Conservation (phyloP, 306 rosid species). For the Clitoria ternatea region DNA sequence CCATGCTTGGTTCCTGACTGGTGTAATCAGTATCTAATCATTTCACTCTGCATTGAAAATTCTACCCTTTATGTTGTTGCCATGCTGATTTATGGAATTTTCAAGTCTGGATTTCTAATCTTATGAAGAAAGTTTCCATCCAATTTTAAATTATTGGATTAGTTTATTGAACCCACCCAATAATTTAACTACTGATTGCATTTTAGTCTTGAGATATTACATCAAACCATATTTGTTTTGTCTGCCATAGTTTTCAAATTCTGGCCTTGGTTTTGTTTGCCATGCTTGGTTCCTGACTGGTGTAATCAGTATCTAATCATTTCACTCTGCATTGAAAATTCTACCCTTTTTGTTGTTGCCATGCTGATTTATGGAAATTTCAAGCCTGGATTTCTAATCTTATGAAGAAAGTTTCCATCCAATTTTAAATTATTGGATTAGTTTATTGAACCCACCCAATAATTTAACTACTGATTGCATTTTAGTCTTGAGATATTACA, state of each 20-base stretch:
- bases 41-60: background rate
- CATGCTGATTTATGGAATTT: background rate
- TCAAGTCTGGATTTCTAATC: background rate
- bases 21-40: background rate
- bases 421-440: background rate
- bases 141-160: background rate
- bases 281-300: background rate
- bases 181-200: too few relatives aligned
- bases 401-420: too few relatives aligned
- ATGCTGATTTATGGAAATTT: background rate
- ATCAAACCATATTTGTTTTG: background rate
- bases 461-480: too few relatives aligned
- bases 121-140: too few relatives aligned
- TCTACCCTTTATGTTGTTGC: background rate
- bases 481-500: background rate
- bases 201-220: background rate
- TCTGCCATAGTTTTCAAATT: background rate
- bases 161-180: background rate
- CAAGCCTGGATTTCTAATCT: background rate
- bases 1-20: background rate
- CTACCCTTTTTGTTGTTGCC: background rate
- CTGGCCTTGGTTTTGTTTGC: background rate
- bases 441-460: background rate
- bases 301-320: background rate
- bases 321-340: background rate